Conservation (phyloP, 73 alveolate species). For the Paramecium tetraurelia region DNA sequence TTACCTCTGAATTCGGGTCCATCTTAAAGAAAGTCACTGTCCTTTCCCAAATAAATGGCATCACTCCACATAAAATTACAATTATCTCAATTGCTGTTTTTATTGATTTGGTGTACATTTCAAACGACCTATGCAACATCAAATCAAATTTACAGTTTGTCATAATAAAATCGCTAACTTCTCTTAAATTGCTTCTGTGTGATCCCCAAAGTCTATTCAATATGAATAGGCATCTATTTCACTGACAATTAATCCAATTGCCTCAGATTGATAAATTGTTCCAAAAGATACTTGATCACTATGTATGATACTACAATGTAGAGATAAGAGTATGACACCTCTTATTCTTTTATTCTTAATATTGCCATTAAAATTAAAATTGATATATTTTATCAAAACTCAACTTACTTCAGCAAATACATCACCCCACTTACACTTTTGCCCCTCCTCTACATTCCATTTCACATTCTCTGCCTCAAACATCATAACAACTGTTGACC, state of each 20-base stretch:
- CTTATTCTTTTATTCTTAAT: background rate
- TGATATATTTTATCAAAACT: background rate
- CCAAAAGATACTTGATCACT: background rate
- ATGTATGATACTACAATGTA: background rate
- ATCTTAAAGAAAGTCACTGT: conserved; percentile 37
- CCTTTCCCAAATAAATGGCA: conserved; percentile 60
- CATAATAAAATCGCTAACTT: conserved; percentile 8
- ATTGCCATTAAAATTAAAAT: conserved; percentile 20
- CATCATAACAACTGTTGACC: conserved; percentile 70
- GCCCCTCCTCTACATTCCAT: conserved; percentile 65
- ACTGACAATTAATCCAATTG: background rate
- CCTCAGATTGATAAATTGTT: conserved; percentile 26
- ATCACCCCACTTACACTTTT: conserved; percentile 74
- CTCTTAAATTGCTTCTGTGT: conserved; percentile 19
- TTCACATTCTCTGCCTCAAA: conserved; percentile 67
- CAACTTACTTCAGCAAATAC: conserved; percentile 55
- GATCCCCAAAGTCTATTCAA: conserved; percentile 1
- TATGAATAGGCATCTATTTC: background rate
- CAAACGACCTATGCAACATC: conserved; percentile 37
- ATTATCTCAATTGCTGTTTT: conserved; percentile 58
- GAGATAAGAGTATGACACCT: background rate
- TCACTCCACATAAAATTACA: conserved; percentile 38
- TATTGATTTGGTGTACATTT: conserved; percentile 57
- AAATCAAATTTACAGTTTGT: background rate
- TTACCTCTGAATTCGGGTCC: conserved; percentile 26